phyloP scores from a whole-genome alignment of 768 basidiomycete genomes.

The Flagelloscypha sp. region DNA sequence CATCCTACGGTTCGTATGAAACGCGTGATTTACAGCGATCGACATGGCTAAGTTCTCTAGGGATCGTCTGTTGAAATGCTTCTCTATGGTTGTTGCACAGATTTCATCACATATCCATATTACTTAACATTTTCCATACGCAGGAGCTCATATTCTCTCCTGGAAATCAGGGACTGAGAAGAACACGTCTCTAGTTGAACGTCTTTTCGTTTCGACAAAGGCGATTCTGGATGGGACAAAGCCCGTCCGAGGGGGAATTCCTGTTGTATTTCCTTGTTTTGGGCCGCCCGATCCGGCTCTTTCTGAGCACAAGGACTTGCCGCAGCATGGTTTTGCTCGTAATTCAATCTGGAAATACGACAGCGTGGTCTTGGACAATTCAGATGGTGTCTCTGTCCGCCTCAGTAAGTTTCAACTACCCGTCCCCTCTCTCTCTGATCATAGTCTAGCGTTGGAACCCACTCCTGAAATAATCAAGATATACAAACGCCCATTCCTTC shows the following conservation, averaged over 20 bases:
- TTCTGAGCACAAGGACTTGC: conserved; percentile 58
- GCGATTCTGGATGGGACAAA: conserved; percentile 75
- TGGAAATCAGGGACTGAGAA: conserved; percentile 55
- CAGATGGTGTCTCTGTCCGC: conserved; percentile 63
- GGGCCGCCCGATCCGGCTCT: conserved; percentile 77
- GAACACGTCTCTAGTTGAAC: conserved; percentile 39
- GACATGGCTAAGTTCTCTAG: no score
- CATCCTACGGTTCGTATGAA: no score
- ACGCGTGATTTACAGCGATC: no score
- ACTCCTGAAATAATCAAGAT: conserved; percentile 45
- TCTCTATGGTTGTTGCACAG: no score
- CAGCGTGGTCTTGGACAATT: conserved; percentile 55
- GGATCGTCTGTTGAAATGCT: no score
- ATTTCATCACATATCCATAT: no score
- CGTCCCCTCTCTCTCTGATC: conserved; percentile 4
- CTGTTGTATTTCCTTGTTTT: conserved; percentile 79
- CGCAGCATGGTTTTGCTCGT: conserved; percentile 91
- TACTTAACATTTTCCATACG: no score
- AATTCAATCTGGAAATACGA: conserved; percentile 68
- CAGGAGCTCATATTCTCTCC: conserved; percentile 83
- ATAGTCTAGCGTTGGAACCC: conserved; percentile 49
- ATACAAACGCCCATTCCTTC: conserved; percentile 60
- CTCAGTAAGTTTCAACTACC: conserved; percentile 47
- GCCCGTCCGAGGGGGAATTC: conserved; percentile 50
- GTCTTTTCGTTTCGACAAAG: conserved; percentile 77